Percentiles rank a stretch among this genome's conserved stretches.
phyloP scores from a whole-genome alignment of 129 eudicot genomes.

The Calendula officinalis region DNA sequence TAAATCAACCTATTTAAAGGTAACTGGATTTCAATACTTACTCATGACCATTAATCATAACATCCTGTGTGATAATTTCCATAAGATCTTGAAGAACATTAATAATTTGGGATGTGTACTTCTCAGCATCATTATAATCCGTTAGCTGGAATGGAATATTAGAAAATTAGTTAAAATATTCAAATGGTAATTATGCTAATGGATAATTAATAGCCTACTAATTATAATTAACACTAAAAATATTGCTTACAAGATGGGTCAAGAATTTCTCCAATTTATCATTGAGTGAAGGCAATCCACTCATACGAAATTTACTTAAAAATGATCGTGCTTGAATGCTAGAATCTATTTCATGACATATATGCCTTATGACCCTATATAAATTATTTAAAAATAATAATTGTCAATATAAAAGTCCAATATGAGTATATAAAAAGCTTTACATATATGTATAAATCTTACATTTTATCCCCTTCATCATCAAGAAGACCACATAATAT shows the following conservation, averaged over 20 bases:
- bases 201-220: constrained; percentile 3
- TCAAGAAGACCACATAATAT: constrained; percentile 50
- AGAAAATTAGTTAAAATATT: neutral
- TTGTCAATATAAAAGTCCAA: constrained; percentile 12
- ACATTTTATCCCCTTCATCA: constrained; percentile 65
- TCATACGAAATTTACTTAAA: constrained; percentile 65
- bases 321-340: constrained; percentile 57
- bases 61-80: constrained; percentile 79
- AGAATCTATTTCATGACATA: constrained; percentile 58
- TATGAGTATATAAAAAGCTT: neutral
- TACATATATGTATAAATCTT: constrained; percentile 20
- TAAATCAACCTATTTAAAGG: neutral
- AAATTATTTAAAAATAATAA: constrained; percentile 2
- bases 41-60: constrained; percentile 75
- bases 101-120: constrained; percentile 56
- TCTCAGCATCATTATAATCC: constrained; percentile 51
- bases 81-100: constrained; percentile 87
- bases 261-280: constrained; percentile 85
- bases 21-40: constrained; percentile 35
- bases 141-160: constrained; percentile 38
- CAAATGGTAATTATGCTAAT: constrained; percentile 1
- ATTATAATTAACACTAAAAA: neutral
- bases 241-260: constrained; percentile 55
- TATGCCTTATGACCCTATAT: constrained; percentile 56
- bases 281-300: constrained; percentile 72